Evolutionary conservation across 2,329 filamentous ascomycete species (phyloP).

Genomic region (Dendryphion nanum): DNA sequence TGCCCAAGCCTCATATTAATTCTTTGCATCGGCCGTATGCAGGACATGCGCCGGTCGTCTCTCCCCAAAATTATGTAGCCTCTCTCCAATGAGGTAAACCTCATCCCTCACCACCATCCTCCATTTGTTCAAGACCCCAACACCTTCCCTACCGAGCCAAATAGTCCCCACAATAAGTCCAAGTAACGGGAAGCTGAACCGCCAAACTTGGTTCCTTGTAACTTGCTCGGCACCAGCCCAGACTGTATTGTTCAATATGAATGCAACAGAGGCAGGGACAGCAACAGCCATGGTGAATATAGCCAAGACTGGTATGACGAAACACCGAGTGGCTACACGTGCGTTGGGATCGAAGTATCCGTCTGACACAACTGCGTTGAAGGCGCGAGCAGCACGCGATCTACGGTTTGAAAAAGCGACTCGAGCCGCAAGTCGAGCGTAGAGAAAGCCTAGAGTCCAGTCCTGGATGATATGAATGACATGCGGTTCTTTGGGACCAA

Average conservation of each 20-base stretch:
- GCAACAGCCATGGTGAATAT: conserved; percentile 63
- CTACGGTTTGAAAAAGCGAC: conserved; percentile 67
- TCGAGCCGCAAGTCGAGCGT: conserved; percentile 75
- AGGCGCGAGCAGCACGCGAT: conserved; percentile 70
- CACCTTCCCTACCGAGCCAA: conserved; percentile 51
- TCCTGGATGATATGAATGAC: conserved; percentile 86
- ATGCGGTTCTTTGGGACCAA: conserved; percentile 53
- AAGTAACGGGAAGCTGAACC: conserved; percentile 72
- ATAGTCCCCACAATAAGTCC: conserved; percentile 47
- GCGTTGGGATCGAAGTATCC: conserved; percentile 79
- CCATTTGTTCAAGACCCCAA: conserved; percentile 69
- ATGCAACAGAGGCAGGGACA: conserved; percentile 62
- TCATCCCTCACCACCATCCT: conserved; percentile 83
- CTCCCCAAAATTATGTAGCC: conserved; percentile 90
- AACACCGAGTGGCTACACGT: conserved; percentile 75
- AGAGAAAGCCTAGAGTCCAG: conserved; percentile 90
- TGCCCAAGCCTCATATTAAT: too few relatives aligned
- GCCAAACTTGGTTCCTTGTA: conserved; percentile 54
- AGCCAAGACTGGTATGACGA: conserved; percentile 73
- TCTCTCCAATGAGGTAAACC: conserved; percentile 91
- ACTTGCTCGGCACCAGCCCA: conserved; percentile 45
- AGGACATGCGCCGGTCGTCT: conserved; percentile 15
- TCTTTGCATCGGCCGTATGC: neutral
- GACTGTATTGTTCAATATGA: conserved; percentile 46
- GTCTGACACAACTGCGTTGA: conserved; percentile 67